Base-by-base conservation (phyloP, 2,329 filamentous ascomycete species). In the Diplodia corticola region DNA sequence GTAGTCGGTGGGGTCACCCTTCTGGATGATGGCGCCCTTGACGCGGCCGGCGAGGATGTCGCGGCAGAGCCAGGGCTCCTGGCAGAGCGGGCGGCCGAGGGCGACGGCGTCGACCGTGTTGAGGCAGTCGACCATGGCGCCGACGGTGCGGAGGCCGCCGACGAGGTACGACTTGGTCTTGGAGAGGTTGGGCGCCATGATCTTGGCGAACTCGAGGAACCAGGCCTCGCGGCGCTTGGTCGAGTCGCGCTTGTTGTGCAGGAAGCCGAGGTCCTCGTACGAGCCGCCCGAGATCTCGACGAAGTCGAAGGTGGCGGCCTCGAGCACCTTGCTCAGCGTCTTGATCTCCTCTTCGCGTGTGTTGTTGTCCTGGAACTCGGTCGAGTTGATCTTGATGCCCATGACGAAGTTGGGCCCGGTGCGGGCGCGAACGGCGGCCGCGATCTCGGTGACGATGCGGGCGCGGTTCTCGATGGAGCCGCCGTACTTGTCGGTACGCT, bases 211-310 rank as follows among this genome's bases (percentile, higher is more conserved):
- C 17, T 86, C 83, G 51, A 85, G 69, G 78, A 86, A 87, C 77
- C 85, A 86, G 3, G 83, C 80, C 71, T 86, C 84, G 13, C 83
- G 76, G 75, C 83, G 82, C 74, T 80, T 80, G 13, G 85, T 87
- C 17, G 79, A 83, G 50, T 88, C 85, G 57, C 81, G 78, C 74
- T 82, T 79, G 64, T 66, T 66, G 71, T 86, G 83, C 1, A 69
- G 70, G 68, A 87, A 86, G 0, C 79, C 83, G 0, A 84, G 70
- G 30, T 74, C 73, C 73, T 87, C 80, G 69, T 86, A 86, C 0
- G 85, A 87, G n/a, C 86, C 86, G 22, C 86, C 85, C 0, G 78
- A 82, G 1, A 88, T 78, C 74, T 87, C 85, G n/a, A 86, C 83
- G 69, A 84, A 83, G 72, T 84, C 79, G 63, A 85, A 83, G 10